Evolutionary conservation across 2,329 filamentous ascomycete genomes (phyloP), one percentile per base, ranked within the genome.

Genomic region (Dothideomycetes sp.): DNA sequence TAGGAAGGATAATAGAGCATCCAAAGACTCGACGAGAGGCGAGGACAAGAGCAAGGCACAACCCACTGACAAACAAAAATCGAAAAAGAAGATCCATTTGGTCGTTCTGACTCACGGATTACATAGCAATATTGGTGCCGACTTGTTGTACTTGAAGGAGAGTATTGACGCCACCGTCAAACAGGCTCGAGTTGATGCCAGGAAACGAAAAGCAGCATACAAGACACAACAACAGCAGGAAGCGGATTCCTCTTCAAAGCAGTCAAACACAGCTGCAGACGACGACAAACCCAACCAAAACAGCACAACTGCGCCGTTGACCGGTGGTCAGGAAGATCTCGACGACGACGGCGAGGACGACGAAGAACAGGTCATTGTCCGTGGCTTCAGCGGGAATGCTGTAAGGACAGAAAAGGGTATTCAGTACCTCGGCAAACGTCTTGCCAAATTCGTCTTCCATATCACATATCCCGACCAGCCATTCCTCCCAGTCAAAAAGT

Each of bases 111-210:
- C 91, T 0, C 91, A 98, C 64, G 91, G 91, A 0, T 63, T 98
- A 48, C 91, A 98, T 61, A 94, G 89, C 62, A 98, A 98, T 59
- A 71, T 95, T 10, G 86, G 91, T 4, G 84, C 87, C 16, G 91
- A 98, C 59, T 94, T 98, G 91, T 69, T 98, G 15, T 98, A 84
- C 57, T 65, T 98, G 59, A 98, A 98, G 57, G 91, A 98, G 63
- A 94, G 86, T 61, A 96, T 98, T 47, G 91, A 98, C 64, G 78
- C 79, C 19, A 80, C 84, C 3, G 82, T 81, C 4, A 80, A 70
- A 52, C 78, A 89, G 56, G 82, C 84, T 19, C 80, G 80, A 51
- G 65, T 77, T 35, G 80, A 84, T 59, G 76, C 79, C 25, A 80
- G 72, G 57, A 70, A 67, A 35, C 71, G 82, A 44, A 75, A 70